phyloP scores from a whole-genome alignment of 2,329 filamentous ascomycete genomes.

The Epichloe gansuensis region DNA sequence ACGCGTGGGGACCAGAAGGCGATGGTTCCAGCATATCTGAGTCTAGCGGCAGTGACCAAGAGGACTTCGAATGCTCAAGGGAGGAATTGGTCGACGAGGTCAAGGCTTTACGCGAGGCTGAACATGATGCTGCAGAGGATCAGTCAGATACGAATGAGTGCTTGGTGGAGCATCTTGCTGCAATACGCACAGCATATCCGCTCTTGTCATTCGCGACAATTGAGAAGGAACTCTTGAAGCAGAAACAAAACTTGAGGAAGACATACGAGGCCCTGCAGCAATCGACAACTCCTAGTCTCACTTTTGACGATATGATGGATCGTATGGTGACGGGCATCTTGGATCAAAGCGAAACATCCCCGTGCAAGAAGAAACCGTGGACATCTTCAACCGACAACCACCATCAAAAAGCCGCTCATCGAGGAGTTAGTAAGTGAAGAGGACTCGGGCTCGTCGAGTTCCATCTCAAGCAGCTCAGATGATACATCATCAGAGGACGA shows the following conservation, averaged over 20 bases:
- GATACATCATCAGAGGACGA: slow-evolving; percentile 4
- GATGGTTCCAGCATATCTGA: neutral
- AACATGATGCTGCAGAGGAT: neutral
- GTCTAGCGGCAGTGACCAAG: neutral
- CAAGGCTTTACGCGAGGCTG: neutral
- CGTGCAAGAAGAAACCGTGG: neutral
- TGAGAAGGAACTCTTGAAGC: slow-evolving; percentile 23
- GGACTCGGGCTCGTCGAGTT: neutral
- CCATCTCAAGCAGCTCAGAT: slow-evolving; percentile 6
- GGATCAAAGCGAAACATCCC: slow-evolving; percentile 1
- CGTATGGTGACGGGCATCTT: slow-evolving; percentile 11
- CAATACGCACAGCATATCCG: slow-evolving; percentile 33
- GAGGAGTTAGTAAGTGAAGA: slow-evolving; percentile 9
- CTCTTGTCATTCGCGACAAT: slow-evolving; percentile 22
- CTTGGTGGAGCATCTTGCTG: slow-evolving; percentile 20
- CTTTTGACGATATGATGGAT: slow-evolving; percentile 23
- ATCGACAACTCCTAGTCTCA: slow-evolving; percentile 19
- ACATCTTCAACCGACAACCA: neutral
- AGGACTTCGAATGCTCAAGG: slow-evolving; percentile 7
- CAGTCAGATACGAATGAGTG: slow-evolving; percentile 10
- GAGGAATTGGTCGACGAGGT: slow-evolving; percentile 2
- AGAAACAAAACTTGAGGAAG: slow-evolving; percentile 21
- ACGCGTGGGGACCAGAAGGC: neutral
- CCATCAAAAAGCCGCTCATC: slow-evolving; percentile 17
- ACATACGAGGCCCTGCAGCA: slow-evolving; percentile 26